Evolutionary conservation across 2,329 filamentous ascomycete genomes (phyloP).

Genomic region (Penicillium janthinellum): DNA sequence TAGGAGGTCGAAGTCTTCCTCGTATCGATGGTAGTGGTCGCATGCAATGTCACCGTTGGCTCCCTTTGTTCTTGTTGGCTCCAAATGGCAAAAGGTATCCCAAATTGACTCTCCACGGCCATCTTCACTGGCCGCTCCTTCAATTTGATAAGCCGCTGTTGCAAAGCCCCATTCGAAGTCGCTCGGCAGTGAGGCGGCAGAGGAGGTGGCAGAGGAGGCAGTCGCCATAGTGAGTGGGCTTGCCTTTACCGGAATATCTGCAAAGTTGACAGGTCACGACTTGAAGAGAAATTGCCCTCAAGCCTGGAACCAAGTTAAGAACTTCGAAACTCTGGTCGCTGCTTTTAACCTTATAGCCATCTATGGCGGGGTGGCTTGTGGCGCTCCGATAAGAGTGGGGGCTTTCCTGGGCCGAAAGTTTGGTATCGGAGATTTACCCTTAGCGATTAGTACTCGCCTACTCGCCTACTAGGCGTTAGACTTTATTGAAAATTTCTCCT

Average conservation of each 20-base stretch:
- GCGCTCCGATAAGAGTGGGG: not conserved
- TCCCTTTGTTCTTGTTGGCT: conserved; percentile 30
- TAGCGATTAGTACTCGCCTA: not conserved
- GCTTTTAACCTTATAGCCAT: not conserved
- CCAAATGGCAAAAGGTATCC: conserved; percentile 41
- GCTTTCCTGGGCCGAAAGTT: not conserved
- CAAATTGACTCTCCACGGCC: conserved; percentile 42
- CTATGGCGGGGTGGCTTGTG: not conserved
- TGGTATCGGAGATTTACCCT: not conserved
- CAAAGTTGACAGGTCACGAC: not conserved
- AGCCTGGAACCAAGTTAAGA: not conserved
- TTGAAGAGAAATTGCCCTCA: not conserved
- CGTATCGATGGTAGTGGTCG: conserved; percentile 51
- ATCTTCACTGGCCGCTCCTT: conserved; percentile 42
- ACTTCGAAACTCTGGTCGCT: not conserved
- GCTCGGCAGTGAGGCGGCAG: conserved; percentile 22
- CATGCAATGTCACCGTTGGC: conserved; percentile 52
- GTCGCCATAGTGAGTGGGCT: not conserved
- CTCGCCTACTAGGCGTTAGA: no score
- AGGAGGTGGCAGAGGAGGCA: not conserved
- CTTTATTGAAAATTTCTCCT: no score
- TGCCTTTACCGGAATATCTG: not conserved
- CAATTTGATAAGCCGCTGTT: conserved; percentile 46
- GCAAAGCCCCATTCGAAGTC: conserved; percentile 46
- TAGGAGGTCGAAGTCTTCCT: conserved; percentile 43